phyloP scores from a whole-genome alignment of 2,329 filamentous ascomycete species.

The Didymella lethalis region DNA sequence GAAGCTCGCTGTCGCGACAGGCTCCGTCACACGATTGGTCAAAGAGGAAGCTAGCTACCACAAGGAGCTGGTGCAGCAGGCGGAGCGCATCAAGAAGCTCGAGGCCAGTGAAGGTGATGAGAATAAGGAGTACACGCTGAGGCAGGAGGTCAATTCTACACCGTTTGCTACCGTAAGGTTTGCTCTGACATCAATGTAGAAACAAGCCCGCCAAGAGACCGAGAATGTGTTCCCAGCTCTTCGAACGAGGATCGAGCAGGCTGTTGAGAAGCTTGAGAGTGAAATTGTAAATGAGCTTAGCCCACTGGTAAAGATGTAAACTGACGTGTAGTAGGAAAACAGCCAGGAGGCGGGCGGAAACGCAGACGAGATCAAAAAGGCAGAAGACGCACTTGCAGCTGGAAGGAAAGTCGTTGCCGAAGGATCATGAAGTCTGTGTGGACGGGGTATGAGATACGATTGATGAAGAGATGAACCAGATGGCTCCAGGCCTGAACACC shows the following conservation, averaged over 20 bases:
- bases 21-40: constrained; percentile 80
- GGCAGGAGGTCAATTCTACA: constrained; percentile 74
- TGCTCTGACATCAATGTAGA: constrained; percentile 57
- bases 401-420: constrained; percentile 44
- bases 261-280: constrained; percentile 76
- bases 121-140: constrained; percentile 80
- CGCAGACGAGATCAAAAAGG: constrained; percentile 57
- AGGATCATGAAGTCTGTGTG: constrained; percentile 45
- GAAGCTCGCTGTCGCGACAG: constrained; percentile 79
- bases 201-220: constrained; percentile 84
- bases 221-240: constrained; percentile 80
- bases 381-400: constrained; percentile 51
- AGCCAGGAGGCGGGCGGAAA: constrained; percentile 52
- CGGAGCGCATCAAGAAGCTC: constrained; percentile 73
- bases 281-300: constrained; percentile 69
- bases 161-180: accelerated
- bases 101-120: constrained; percentile 68
- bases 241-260: constrained; percentile 73
- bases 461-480: constrained; percentile 15
- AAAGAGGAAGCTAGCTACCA: constrained; percentile 94
- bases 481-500: constrained; percentile 35
- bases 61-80: constrained; percentile 80
- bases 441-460: constrained; percentile 20
- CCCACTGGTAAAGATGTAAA: background rate
- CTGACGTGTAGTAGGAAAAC: constrained; percentile 46